Conservation (phyloP, 2,329 filamentous ascomycete genomes). For the Botrytis tulipae region DNA sequence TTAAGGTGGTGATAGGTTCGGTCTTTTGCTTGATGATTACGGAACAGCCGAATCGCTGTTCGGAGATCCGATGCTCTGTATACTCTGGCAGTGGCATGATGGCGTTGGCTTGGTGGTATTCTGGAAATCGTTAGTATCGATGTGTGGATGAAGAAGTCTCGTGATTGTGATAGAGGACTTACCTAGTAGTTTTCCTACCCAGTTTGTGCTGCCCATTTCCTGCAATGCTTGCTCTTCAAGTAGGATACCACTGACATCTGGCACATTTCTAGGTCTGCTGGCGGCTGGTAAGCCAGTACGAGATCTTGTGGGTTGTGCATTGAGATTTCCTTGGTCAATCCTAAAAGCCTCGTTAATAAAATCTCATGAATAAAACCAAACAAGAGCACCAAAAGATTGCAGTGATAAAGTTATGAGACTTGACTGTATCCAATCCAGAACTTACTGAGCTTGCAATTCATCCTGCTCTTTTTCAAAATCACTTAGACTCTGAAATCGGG, state of each 20-base stretch:
- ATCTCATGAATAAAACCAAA: background rate
- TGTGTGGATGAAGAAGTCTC: background rate
- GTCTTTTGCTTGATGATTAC: background rate
- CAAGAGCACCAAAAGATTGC: background rate
- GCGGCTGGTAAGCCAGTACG: background rate
- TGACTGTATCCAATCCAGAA: background rate
- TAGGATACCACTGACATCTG: slow-evolving; percentile 21
- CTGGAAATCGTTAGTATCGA: slow-evolving; percentile 24
- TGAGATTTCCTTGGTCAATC: background rate
- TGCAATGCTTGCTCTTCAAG: slow-evolving; percentile 26
- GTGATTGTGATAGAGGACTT: background rate
- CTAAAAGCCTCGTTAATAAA: background rate
- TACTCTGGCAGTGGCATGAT: slow-evolving; percentile 11
- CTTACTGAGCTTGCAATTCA: slow-evolving; percentile 12
- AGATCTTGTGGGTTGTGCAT: background rate
- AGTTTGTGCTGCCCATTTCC: slow-evolving; percentile 35
- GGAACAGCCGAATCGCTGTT: slow-evolving; percentile 6
- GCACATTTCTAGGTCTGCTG: slow-evolving; percentile 24
- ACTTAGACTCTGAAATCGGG: background rate
- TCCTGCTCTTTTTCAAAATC: slow-evolving; percentile 15
- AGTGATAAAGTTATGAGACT: no score
- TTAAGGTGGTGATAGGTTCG: background rate
- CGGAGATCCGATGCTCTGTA: background rate
- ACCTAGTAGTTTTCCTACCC: slow-evolving; percentile 37
- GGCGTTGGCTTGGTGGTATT: slow-evolving; percentile 32